A percentile compares a stretch with the other conserved stretches of the same genome.
Evolutionary conservation across 1,284 basidiomycete species (phyloP).

Genomic region (Trametes hirsuta): DNA sequence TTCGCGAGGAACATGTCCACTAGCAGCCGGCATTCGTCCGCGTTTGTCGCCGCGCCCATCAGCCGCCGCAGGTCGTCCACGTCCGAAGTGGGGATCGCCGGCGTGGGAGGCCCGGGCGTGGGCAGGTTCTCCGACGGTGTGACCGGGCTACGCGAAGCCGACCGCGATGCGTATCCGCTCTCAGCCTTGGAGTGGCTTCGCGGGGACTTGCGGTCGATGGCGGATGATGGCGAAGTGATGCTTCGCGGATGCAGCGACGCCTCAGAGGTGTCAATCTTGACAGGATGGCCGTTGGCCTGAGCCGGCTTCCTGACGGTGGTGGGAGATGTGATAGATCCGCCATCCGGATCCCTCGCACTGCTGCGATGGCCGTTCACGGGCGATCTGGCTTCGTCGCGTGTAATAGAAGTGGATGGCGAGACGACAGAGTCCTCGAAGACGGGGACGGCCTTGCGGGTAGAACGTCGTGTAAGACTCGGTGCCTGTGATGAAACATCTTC

Average conservation of each 20-base stretch:
- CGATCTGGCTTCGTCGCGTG: conserved; percentile 10
- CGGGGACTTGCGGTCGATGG: conserved; percentile 12
- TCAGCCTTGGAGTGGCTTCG: conserved; percentile 20
- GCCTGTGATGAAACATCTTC: conserved; percentile 19
- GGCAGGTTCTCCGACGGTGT: conserved; percentile 16
- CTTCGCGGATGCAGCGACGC: conserved; percentile 10
- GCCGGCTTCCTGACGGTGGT: conserved; percentile 1
- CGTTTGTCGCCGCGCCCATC: conserved; percentile 71
- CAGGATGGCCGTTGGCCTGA: conserved; percentile 16
- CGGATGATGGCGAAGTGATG: conserved; percentile 11
- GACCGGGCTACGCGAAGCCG: conserved; percentile 21
- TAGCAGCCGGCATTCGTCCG: conserved; percentile 83
- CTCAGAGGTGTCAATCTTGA: conserved; percentile 22
- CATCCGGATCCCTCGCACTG: conserved; percentile 6
- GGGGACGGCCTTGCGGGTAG: conserved; percentile 27
- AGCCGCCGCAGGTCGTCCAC: conserved; percentile 70
- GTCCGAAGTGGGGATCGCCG: conserved; percentile 41
- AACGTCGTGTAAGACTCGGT: conserved; percentile 19
- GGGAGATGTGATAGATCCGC: not conserved
- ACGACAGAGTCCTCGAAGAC: conserved; percentile 15
- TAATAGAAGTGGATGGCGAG: conserved; percentile 14
- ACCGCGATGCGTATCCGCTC: conserved; percentile 26
- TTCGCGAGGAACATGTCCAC: conserved; percentile 80
- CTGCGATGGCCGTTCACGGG: conserved; percentile 13
- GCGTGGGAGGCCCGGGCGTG: conserved; percentile 19